Base-by-base conservation (phyloP, 345 rosid species). In the Hibiscus trionum region DNA sequence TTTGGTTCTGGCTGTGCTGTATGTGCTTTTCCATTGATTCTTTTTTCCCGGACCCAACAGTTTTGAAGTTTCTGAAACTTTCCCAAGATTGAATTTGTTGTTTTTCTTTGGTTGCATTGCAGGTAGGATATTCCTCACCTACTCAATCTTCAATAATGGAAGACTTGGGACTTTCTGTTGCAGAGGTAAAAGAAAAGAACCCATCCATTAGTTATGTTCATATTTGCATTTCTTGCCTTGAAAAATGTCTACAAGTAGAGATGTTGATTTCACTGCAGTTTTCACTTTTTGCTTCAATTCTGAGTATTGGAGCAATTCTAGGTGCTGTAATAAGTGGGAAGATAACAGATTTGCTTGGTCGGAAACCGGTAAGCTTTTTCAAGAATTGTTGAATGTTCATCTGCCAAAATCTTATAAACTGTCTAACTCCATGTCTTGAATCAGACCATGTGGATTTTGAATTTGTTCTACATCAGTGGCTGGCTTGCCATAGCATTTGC, bases 111-210 rank as follows among this genome's bases (percentile, higher is more conserved):
- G 12, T 49, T 47, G 71, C 27, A 11, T 49, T 53, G 53, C 78
- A 85, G 88, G 44, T 77, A 12, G 88, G 86, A 49, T 83, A 78
- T 68, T 83, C 88, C 70, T 85, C 88, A 0, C 81, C 82, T 12
- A 85, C 85, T 57, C 80, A 83, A 61, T 0, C 77, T 56, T 82
- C 83, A 49, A 83, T 86, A 64, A 21, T 29, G 69, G 42, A 69
- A 50, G 87, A 82, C n/a, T 61, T 86, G 63, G 81, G 75, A 4
- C 83, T 86, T 65, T 73, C 89, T 60, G 78, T 76, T 15, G 76
- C 83, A 71, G 79, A 78, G 72, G 89, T 82, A 70, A 83, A 60
- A 11, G 7, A 11, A 19, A 27, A 27, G 3, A 27, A 3, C 0
- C 29, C 1, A 17, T 5, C 12, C 10, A 6, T 35, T 19, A 42